phyloP scores from a whole-genome alignment of 768 basidiomycete species.

The Suillus paluster region DNA sequence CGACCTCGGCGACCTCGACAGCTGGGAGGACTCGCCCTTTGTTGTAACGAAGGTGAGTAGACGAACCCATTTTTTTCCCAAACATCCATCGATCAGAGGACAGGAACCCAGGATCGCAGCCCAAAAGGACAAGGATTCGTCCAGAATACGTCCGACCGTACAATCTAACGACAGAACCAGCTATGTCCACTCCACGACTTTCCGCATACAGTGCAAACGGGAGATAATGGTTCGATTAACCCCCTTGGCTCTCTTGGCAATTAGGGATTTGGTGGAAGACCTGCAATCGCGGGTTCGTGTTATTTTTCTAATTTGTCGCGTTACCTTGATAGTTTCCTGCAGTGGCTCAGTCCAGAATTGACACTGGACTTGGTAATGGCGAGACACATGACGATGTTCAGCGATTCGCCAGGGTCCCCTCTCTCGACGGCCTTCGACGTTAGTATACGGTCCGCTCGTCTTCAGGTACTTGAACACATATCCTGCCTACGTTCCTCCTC shows the following conservation, averaged over 20 bases:
- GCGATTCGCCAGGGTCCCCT: slow-evolving; percentile 23
- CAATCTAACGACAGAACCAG: not conserved
- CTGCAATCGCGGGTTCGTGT: slow-evolving; percentile 48
- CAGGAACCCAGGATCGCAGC: not conserved
- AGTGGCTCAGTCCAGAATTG: slow-evolving; percentile 45
- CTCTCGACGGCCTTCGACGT: slow-evolving; percentile 44
- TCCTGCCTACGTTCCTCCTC: not conserved
- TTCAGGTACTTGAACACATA: slow-evolving; percentile 55
- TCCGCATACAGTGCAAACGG: slow-evolving; percentile 5
- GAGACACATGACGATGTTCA: slow-evolving; percentile 39
- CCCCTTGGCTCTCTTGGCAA: slow-evolving; percentile 54
- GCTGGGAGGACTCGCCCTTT: slow-evolving; percentile 56
- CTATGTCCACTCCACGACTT: not conserved
- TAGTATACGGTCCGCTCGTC: slow-evolving; percentile 40
- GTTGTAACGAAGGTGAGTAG: slow-evolving; percentile 45
- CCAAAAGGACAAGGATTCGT: not conserved
- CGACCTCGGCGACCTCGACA: slow-evolving; percentile 38
- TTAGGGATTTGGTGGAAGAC: slow-evolving; percentile 52
- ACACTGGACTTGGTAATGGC: slow-evolving; percentile 47
- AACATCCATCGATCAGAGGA: not conserved
- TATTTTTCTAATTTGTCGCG: not conserved
- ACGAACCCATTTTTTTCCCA: not conserved
- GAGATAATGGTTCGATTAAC: slow-evolving; percentile 52
- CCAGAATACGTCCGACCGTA: not conserved
- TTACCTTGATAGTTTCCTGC: slow-evolving; percentile 10